Evolutionary conservation across 352 stramenopile species (phyloP), one percentile per base, ranked within the genome.

Genomic region (Phytophthora ramorum): DNA sequence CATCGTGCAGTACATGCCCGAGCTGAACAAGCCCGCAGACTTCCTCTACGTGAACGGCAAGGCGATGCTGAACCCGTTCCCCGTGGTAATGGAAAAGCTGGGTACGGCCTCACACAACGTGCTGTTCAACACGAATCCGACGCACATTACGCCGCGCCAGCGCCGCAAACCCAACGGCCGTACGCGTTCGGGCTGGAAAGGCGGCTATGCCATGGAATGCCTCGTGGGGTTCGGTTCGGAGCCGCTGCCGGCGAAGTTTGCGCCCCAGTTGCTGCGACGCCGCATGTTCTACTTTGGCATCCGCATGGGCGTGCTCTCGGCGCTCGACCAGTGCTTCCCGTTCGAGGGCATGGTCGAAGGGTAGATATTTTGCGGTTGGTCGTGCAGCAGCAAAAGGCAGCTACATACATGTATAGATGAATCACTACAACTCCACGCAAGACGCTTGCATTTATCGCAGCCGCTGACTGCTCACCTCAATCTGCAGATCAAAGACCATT

Each of bases 31-130:
- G 0, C 32, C 53, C 5, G 55, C 76, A 2, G 75, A 83, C 48
- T 69, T 89, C 10, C 54, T 91, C 2, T 89, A 89, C 53, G 74
- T 87, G 7, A 87, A 87, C 47, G 82, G 78, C 17, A 84, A 83
- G 17, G 76, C 73, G 16, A 61, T 91, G 46, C 54, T 90, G 16
- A 72, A 90, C 12, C 72, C 81, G 37, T 85, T 76, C 55, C 70
- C 81, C 0, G 40, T 69, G 9, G 70, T 72, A 2, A 63, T 75
- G 40, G 57, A 79, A 17, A 72, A 83, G 38, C 37, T 71, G 2
- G 64, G 56, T 14, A 57, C 63, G n/a, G 52, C 67, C 16, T 62
- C 56, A 2, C 61, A 57, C 50, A 77, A 75, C 49, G 66, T 71
- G 40, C 32, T 83, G 43, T 83, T 79, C 59, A 82, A 81, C 43